Conservation (phyloP, 148 eudicot genomes). For the Chenopodium quinoa region DNA sequence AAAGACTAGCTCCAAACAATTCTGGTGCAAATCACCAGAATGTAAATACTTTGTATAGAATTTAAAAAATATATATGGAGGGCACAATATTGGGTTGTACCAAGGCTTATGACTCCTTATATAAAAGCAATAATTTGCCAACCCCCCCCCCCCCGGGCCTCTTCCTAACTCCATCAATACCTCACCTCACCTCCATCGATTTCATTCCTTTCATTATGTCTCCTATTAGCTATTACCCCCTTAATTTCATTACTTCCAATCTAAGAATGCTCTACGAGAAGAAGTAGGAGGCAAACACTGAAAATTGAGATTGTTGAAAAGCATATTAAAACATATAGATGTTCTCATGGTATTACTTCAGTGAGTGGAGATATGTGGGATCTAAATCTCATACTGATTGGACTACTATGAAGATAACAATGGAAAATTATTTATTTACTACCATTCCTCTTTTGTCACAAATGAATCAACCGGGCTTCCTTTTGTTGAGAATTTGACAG, state of each 20-base stretch:
- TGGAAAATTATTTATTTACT: too few relatives aligned
- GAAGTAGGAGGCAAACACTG: neutral
- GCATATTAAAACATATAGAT: neutral
- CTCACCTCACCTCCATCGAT: neutral
- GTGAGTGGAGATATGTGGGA: neutral
- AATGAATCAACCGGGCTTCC: neutral
- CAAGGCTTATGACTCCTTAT: neutral
- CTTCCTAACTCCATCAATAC: neutral
- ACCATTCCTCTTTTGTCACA: neutral
- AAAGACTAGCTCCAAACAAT: neutral
- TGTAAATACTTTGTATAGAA: too few relatives aligned
- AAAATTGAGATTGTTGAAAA: neutral
- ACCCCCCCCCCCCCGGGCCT: neutral
- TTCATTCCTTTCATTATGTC: neutral
- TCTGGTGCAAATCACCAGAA: too few relatives aligned
- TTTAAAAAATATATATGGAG: too few relatives aligned
- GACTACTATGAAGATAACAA: too few relatives aligned
- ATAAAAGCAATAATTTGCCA: neutral
- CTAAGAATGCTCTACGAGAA: neutral
- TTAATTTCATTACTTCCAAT: neutral
- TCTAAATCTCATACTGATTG: neutral
- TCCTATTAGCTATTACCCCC: neutral
- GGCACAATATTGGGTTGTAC: neutral
- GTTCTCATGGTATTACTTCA: neutral
- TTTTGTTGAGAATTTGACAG: too few relatives aligned